These are phyloP conservation scores for Herpetomonas samuelpessoai DNA, from an alignment of 208 protist genomes.

Conservation along the genomic window DNA sequence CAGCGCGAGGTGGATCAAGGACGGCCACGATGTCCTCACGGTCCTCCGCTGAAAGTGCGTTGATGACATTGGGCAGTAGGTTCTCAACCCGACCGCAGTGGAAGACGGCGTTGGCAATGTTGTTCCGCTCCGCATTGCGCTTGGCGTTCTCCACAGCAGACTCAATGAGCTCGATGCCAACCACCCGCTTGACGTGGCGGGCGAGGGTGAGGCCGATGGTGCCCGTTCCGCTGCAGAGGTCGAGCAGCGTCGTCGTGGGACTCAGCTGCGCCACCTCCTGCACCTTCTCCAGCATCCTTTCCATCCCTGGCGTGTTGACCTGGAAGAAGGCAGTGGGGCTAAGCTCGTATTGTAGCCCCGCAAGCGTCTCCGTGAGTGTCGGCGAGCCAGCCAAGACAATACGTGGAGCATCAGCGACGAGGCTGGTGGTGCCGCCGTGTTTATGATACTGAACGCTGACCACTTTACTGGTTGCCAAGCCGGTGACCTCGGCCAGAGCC, in stretches of 20 bases:
- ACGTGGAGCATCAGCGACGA: slow-evolving; percentile 54
- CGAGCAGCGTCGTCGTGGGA: slow-evolving; percentile 77
- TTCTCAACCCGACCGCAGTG: slow-evolving; percentile 92
- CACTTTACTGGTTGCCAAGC: slow-evolving; percentile 32
- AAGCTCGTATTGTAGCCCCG: slow-evolving; percentile 85
- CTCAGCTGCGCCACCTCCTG: slow-evolving; percentile 52
- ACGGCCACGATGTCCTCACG: slow-evolving; percentile 77
- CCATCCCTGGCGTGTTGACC: slow-evolving; percentile 92
- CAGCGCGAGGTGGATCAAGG: slow-evolving; percentile 89
- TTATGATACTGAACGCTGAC: slow-evolving; percentile 76
- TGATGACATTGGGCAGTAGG: slow-evolving; percentile 67
- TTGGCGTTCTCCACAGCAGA: slow-evolving; percentile 86
- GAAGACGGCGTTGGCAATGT: slow-evolving; percentile 87
- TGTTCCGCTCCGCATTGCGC: slow-evolving; percentile 84
- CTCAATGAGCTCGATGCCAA: slow-evolving; percentile 93
- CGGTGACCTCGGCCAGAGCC: slow-evolving; percentile 20
- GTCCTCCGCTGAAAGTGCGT: slow-evolving; percentile 33
- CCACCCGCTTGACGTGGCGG: slow-evolving; percentile 75
- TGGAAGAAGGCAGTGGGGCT: slow-evolving; percentile 95
- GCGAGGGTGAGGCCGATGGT: slow-evolving; percentile 93
- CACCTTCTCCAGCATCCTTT: slow-evolving; percentile 81
- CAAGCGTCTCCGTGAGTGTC: slow-evolving; percentile 72
- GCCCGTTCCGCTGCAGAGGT: slow-evolving; percentile 96
- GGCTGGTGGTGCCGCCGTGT: slow-evolving; percentile 65
- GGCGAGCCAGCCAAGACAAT: slow-evolving; percentile 54